These are phyloP conservation scores for Macrophomina pseudophaseolina DNA, from an alignment of 2,329 filamentous ascomycete genomes.

Conservation along the genomic window DNA sequence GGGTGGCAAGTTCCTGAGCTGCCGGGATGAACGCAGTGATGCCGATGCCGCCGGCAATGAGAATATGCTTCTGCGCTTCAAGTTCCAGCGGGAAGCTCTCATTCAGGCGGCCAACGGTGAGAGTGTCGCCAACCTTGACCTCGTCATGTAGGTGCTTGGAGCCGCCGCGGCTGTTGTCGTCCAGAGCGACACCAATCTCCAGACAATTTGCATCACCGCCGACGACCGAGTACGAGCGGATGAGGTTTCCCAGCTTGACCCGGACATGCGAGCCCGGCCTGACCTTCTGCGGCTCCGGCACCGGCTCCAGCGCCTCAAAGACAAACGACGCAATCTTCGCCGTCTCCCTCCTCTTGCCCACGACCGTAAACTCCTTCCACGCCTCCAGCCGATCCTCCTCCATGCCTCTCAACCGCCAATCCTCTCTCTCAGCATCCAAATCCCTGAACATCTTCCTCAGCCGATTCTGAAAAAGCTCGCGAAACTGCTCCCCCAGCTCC, in stretches of 20 bases:
- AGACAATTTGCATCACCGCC: conserved; percentile 57
- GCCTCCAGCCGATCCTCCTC: conserved; percentile 38
- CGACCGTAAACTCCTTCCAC: conserved; percentile 50
- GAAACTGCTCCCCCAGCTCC: conserved; percentile 56
- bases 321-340: conserved; percentile 57
- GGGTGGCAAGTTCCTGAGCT: conserved; percentile 43
- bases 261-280: conserved; percentile 61
- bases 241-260: conserved; percentile 59
- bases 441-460: conserved; percentile 46
- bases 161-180: conserved; percentile 62
- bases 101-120: conserved; percentile 60
- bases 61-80: conserved; percentile 63
- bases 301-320: conserved; percentile 53
- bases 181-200: conserved; percentile 64
- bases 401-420: conserved; percentile 36
- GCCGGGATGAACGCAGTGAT: conserved; percentile 68
- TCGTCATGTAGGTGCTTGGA: conserved; percentile 63
- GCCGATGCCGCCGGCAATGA: conserved; percentile 69
- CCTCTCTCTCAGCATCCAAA: conserved; percentile 35
- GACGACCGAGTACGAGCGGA: conserved; percentile 67
- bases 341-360: conserved; percentile 59
- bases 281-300: conserved; percentile 43
- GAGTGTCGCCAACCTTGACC: conserved; percentile 53
- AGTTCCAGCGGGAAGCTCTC: conserved; percentile 53
- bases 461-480: conserved; percentile 58